These are phyloP conservation scores for Sugiyamaella marilandica DNA, from an alignment of 805 yeast species.

Conservation along the genomic window DNA sequence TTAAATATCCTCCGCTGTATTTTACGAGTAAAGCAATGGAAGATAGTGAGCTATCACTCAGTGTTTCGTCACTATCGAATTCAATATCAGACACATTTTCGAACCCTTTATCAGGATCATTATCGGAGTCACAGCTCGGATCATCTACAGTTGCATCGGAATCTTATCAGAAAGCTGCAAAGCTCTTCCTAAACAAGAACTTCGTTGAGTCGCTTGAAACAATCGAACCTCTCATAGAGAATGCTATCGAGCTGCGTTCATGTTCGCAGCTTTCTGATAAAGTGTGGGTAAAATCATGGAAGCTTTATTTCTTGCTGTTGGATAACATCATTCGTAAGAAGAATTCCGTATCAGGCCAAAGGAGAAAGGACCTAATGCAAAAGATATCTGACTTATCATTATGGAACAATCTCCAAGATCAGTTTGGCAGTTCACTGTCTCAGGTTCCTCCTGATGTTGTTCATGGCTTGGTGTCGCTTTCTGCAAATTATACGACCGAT, in stretches of 20 bases:
- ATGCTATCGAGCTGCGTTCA: background rate
- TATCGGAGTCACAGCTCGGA: background rate
- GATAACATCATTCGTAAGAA: slow-evolving; percentile 7
- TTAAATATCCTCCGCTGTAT: no score
- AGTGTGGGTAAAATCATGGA: slow-evolving; percentile 21
- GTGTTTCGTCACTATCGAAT: background rate
- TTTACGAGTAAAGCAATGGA: background rate
- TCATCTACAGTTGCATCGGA: slow-evolving; percentile 1
- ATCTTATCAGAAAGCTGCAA: slow-evolving; percentile 17
- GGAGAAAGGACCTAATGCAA: background rate
- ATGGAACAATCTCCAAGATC: background rate
- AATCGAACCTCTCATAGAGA: slow-evolving; percentile 11
- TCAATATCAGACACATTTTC: background rate
- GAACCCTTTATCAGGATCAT: background rate
- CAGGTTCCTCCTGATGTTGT: slow-evolving; percentile 10
- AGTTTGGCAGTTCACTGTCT: slow-evolving; percentile 7
- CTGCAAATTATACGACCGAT: background rate
- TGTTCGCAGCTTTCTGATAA: slow-evolving; percentile 10
- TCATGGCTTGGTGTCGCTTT: slow-evolving; percentile 7
- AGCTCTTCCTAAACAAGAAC: slow-evolving; percentile 16
- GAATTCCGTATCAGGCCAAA: background rate
- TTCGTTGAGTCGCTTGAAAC: slow-evolving; percentile 12
- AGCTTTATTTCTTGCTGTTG: slow-evolving; percentile 17
- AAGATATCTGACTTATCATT: background rate
- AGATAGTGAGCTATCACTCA: background rate